A percentile compares a stretch with the other conserved stretches of the same genome.
phyloP scores from a whole-genome alignment of 495 filamentous ascomycete species.

The Aspergillus coremiiformis region DNA sequence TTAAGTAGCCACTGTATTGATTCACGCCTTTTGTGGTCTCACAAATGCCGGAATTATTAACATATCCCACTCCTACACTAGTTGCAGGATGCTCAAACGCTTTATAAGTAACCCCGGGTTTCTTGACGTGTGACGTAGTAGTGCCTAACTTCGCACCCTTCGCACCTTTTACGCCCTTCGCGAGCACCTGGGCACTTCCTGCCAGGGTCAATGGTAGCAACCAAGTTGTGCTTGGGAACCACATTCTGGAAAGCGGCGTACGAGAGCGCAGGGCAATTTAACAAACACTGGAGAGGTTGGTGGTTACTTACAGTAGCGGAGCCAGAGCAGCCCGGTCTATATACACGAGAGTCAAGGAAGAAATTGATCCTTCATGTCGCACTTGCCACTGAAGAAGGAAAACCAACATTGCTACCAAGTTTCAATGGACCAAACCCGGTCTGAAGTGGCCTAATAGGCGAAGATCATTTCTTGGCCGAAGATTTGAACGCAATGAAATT shows the following conservation, averaged over 20 bases:
- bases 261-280: not conserved
- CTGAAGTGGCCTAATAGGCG: not conserved
- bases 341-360: not conserved
- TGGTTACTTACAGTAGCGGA: not conserved
- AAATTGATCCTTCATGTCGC: not conserved
- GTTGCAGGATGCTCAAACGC: conserved; percentile 49
- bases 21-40: conserved; percentile 49
- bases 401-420: not conserved
- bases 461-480: not conserved
- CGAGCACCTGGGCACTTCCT: not conserved
- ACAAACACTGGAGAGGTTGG: not conserved
- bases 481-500: not conserved
- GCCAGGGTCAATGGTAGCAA: not conserved
- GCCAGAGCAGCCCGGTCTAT: not conserved
- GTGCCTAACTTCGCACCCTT: conserved; percentile 1
- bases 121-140: conserved; percentile 28
- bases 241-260: not conserved
- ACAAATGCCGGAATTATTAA: conserved; percentile 51
- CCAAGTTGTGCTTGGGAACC: not conserved
- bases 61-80: conserved; percentile 43
- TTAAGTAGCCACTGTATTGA: conserved; percentile 50
- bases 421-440: not conserved
- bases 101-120: conserved; percentile 39
- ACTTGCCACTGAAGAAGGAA: not conserved
- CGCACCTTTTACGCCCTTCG: conserved; percentile 1